These are phyloP conservation scores for Gnomoniopsis smithogilvyi DNA, from an alignment of 2,329 filamentous ascomycete species.

Conservation along the genomic window DNA sequence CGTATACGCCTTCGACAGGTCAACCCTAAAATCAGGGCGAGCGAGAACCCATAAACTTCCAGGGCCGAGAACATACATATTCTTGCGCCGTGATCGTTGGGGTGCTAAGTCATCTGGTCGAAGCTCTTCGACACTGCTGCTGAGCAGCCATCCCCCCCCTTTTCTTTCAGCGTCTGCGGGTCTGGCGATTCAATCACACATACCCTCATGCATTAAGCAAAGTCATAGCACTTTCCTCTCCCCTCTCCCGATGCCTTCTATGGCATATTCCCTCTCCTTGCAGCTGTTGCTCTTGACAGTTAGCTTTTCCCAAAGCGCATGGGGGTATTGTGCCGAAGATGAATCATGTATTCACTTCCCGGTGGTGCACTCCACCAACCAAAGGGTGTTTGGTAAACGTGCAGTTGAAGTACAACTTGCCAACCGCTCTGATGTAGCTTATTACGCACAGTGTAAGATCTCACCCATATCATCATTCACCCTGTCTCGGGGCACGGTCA, in stretches of 20 bases:
- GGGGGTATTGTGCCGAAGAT: constrained; percentile 21
- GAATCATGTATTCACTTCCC: constrained; percentile 36
- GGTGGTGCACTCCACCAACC: constrained; percentile 41
- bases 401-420: constrained; percentile 42
- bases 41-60: no score
- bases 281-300: constrained; percentile 22
- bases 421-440: constrained; percentile 51
- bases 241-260: constrained; percentile 22
- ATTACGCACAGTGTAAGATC: constrained; percentile 33
- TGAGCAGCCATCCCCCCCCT: no score
- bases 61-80: no score
- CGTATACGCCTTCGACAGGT: no score
- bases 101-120: background rate
- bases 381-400: constrained; percentile 37
- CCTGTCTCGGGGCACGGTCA: background rate
- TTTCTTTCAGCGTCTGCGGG: background rate
- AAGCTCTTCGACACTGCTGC: background rate
- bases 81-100: no score
- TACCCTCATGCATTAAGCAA: constrained; percentile 18
- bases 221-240: constrained; percentile 13
- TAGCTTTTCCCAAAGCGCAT: constrained; percentile 15
- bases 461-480: constrained; percentile 27
- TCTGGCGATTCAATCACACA: background rate
- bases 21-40: no score
- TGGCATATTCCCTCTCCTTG: constrained; percentile 24